Conservation (phyloP, 257 asterid species). For the Parsonsia alboflavescens region DNA sequence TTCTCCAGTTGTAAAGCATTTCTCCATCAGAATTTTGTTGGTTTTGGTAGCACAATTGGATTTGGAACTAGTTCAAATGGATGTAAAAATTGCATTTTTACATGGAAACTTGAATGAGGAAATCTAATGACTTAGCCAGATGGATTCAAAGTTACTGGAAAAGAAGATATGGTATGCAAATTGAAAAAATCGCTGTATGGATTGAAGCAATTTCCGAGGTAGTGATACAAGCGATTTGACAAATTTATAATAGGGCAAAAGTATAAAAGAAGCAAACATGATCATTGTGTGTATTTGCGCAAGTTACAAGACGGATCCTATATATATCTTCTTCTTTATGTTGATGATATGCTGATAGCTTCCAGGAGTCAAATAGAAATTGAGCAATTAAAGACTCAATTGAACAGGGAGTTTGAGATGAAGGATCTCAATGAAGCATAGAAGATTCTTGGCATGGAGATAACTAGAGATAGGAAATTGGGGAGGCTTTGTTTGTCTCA, state of each 20-base stretch:
- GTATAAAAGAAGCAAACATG: background rate
- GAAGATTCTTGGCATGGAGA: background rate
- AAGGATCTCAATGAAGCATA: background rate
- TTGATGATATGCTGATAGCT: background rate
- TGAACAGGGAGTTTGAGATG: background rate
- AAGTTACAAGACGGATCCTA: background rate
- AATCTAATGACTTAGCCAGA: background rate
- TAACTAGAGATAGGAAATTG: no score
- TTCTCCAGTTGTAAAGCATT: background rate
- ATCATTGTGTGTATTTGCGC: background rate
- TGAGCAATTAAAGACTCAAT: background rate
- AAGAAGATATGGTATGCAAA: no score
- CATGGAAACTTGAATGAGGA: background rate
- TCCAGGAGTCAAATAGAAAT: background rate
- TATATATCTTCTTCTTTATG: no score
- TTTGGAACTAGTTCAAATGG: background rate
- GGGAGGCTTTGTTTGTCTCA: background rate
- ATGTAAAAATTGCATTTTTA: background rate
- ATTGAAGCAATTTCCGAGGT: background rate
- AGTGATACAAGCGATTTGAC: background rate
- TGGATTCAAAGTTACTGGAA: background rate
- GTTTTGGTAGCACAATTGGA: background rate
- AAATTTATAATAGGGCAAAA: no score
- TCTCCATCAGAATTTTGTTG: no score
- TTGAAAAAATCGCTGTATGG: no score